These are phyloP conservation scores for Musa troglodytarum DNA, from an alignment of 176 grass and related monocot genomes.

Conservation along the genomic window DNA sequence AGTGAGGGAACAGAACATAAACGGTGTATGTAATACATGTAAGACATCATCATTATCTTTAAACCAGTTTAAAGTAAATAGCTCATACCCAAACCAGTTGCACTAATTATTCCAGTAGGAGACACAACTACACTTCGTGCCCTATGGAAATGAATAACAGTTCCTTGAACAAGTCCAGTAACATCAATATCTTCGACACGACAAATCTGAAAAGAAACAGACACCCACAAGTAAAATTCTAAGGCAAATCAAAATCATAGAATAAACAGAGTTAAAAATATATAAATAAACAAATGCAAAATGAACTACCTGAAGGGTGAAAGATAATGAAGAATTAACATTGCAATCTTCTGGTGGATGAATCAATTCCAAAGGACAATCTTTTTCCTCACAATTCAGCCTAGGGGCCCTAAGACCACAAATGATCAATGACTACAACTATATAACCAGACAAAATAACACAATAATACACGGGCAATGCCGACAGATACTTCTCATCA, in stretches of 20 bases:
- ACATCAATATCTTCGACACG: constrained; percentile 99
- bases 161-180: constrained; percentile 76
- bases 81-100: constrained; percentile 63
- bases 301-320: constrained; percentile 76
- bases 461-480: constrained; percentile 21
- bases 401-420: constrained; percentile 69
- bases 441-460: neutral
- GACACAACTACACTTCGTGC: constrained; percentile 71
- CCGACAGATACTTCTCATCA: neutral
- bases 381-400: constrained; percentile 78
- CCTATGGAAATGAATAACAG: constrained; percentile 94
- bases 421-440: neutral
- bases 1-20: neutral
- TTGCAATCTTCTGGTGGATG: constrained; percentile 99
- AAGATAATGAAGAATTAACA: constrained; percentile 89
- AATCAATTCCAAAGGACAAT: constrained; percentile 78
- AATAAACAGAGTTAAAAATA: neutral
- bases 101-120: constrained; percentile 70
- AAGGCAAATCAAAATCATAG: neutral
- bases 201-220: constrained; percentile 56
- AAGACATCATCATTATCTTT: neutral
- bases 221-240: constrained; percentile 12
- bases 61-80: constrained; percentile 1
- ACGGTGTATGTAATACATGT: neutral
- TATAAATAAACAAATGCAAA: neutral